These are phyloP conservation scores for Diaporthe velutina DNA, from an alignment of 2,329 filamentous ascomycete genomes.

Conservation along the genomic window DNA sequence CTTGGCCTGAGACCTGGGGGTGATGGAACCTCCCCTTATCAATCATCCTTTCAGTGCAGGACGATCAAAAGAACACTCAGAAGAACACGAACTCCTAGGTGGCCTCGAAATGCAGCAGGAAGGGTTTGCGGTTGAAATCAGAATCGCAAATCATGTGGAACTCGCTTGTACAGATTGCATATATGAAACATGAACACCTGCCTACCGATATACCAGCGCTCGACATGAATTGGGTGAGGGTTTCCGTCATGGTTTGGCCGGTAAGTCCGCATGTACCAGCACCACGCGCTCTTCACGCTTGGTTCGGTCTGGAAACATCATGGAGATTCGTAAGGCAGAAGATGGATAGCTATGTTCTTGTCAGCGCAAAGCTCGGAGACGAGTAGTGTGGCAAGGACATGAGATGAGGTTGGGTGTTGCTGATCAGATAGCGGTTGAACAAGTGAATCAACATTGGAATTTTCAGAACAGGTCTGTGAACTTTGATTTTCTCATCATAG, in stretches of 20 bases:
- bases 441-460: constrained; percentile 75
- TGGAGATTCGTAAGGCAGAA: not conserved
- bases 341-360: constrained; percentile 2
- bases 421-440: constrained; percentile 87
- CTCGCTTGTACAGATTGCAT: not conserved
- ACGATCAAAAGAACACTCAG: too few species aligned
- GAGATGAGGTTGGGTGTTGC: constrained; percentile 38
- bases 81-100: not conserved
- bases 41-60: not conserved
- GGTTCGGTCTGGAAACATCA: not conserved
- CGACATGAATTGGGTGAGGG: not conserved
- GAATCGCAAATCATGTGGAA: not conserved
- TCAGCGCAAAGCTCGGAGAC: constrained; percentile 35
- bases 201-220: not conserved
- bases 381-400: constrained; percentile 36
- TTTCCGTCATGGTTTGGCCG: not conserved
- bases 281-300: too few species aligned
- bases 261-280: not conserved
- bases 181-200: not conserved
- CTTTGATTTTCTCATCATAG: constrained; percentile 78
- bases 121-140: not conserved
- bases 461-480: constrained; percentile 91
- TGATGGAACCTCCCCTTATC: too few species aligned
- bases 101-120: not conserved
- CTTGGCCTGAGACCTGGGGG: not conserved